phyloP scores from a whole-genome alignment of 345 rosid genomes.

The Salix koriyanagi region DNA sequence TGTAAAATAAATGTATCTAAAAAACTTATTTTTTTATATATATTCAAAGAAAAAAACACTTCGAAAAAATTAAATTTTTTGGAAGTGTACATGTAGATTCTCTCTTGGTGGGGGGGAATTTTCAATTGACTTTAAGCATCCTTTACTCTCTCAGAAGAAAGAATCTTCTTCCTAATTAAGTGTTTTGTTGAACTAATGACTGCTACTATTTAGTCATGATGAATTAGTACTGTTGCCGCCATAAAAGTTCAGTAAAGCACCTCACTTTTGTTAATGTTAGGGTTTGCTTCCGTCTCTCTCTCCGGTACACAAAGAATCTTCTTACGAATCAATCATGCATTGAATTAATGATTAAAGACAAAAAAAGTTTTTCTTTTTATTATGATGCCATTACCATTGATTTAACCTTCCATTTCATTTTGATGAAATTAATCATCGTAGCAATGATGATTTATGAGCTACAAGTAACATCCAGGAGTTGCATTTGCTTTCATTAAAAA shows the following conservation, averaged over 20 bases:
- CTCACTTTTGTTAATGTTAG: conserved; percentile 2
- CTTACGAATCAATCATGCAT: conserved; percentile 1
- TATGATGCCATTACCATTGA: not conserved
- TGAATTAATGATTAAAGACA: not conserved
- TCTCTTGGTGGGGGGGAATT: conserved; percentile 13
- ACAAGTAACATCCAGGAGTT: not conserved
- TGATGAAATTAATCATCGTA: not conserved
- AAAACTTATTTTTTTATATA: not conserved
- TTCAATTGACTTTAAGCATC: conserved; percentile 23
- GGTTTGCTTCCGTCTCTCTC: conserved; percentile 2
- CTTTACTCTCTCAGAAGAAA: conserved; percentile 1
- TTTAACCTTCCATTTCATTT: not conserved
- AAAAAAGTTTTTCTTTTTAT: not conserved
- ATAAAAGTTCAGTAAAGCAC: conserved; percentile 18
- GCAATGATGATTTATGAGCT: not conserved
- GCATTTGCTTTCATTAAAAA: no score
- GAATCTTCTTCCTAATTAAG: conserved; percentile 23
- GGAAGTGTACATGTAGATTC: conserved; percentile 15
- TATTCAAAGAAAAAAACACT: no score
- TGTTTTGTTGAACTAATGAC: conserved; percentile 25
- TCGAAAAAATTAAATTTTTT: not conserved
- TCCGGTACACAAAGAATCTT: not conserved
- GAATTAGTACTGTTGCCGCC: not conserved
- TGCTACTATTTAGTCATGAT: conserved; percentile 27
- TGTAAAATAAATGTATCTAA: no score